Evolutionary conservation across 108 stramenopile species (phyloP).

Genomic region (Skeletonema marinoi): DNA sequence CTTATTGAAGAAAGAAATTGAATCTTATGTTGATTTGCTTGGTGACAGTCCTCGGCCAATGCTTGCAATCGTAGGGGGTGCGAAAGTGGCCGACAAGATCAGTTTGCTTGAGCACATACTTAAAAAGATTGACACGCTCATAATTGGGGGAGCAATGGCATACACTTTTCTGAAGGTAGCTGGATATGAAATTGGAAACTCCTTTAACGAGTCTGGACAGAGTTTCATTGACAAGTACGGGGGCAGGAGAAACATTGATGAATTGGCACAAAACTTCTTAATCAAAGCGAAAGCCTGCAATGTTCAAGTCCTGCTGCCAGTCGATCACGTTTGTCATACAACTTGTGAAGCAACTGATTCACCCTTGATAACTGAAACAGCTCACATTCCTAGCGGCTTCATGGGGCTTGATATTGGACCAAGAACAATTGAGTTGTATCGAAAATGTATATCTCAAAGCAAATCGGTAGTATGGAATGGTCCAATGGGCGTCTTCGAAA

Average conservation of each 20-base stretch:
- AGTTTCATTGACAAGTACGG: slow-evolving; percentile 39
- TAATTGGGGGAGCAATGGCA: slow-evolving; percentile 97
- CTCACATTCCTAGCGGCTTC: slow-evolving; percentile 89
- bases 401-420: slow-evolving; percentile 98
- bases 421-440: slow-evolving; percentile 66
- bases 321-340: slow-evolving; percentile 88
- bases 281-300: slow-evolving; percentile 66
- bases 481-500: slow-evolving; percentile 98
- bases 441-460: slow-evolving; percentile 59
- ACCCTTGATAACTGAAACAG: slow-evolving; percentile 55
- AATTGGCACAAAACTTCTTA: slow-evolving; percentile 82
- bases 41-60: slow-evolving; percentile 73
- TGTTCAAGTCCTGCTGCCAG: slow-evolving; percentile 82
- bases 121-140: slow-evolving; percentile 84
- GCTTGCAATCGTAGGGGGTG: slow-evolving; percentile 94
- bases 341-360: slow-evolving; percentile 80
- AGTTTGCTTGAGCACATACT: slow-evolving; percentile 90
- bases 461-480: slow-evolving; percentile 95
- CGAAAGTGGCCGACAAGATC: slow-evolving; percentile 98
- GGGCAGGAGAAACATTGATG: slow-evolving; percentile 68
- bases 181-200: slow-evolving; percentile 78
- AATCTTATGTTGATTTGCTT: slow-evolving; percentile 81
- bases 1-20: slow-evolving; percentile 79
- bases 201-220: slow-evolving; percentile 85
- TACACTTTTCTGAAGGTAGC: slow-evolving; percentile 96